Base-by-base conservation (phyloP, 106 monocot genomes). In the Hemerocallis citrina region DNA sequence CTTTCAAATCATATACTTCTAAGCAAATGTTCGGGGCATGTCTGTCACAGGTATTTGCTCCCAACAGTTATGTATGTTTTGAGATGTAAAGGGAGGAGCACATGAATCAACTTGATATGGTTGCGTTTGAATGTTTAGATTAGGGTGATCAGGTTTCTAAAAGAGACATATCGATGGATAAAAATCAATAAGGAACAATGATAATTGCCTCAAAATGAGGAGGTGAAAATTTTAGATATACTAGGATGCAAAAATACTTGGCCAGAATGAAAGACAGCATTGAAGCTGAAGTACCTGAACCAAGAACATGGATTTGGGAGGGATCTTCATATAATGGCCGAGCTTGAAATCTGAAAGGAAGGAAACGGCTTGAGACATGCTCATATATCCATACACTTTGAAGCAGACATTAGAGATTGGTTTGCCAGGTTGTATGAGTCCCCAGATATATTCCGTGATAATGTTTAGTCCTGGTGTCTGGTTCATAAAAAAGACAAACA, bases 311-410 rank as follows among this genome's bases (percentile, higher is more conserved):
- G 92, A 92, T 65, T 59, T 79, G 35, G 92, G 86, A n/a, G 92
- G 92, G 47, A 92, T 92, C 77, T 92, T 92, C 92, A 86, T 92
- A 68, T 92, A 92, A 42, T 92, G 91, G 13, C 91, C 91, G 7
- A 92, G 86, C 65, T 92, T 92, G 66, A 92, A 92, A 64, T 92
- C 92, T 1, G 92, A 34, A 13, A 86, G 83, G 70, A 92, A 92
- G 52, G 92, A 67, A 9, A 92, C 69, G 0, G 92, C 92, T 32
- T 92, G 92, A 11, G 86, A 46, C 92, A 92, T 86, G 79, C 92
- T 92, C 82, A 92, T 92, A 67, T 92, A 92, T 0, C 91, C 91
- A 40, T 86, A 92, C 7, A 87, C 86, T 52, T 86, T 92, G 83
- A 84, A 92, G 72, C 92, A 92, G 27, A 86, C 92, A 49, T 86